Evolutionary conservation across 2,329 filamentous ascomycete genomes (phyloP), one percentile per base, ranked within the genome.

Genomic region (Taxawa tesnikishii): DNA sequence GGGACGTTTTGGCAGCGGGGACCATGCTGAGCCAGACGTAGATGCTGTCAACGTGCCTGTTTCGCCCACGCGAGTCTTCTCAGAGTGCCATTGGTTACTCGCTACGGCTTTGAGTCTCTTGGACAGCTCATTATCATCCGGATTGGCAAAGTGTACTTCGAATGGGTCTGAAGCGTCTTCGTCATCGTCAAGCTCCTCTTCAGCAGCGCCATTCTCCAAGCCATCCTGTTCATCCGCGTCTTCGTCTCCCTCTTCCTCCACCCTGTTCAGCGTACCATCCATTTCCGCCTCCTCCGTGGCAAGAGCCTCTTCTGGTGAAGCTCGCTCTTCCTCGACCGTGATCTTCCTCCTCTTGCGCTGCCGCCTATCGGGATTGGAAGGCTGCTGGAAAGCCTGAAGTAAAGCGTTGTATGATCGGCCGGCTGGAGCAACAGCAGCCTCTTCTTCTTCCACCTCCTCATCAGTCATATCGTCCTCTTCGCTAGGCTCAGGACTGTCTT

Each of bases 101-200:
- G 57, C 48, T 17, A 65, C 58, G 13, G 60, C 54, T 37, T 66
- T 56, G 21, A 72, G 47, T 21, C 57, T 70, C 43, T 60, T 58
- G 2, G 67, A 59, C 6, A 84, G 58, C 26, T 68, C 56, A 5
- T 67, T 63, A 29, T 80, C 71, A 28, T 87, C 70, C 0, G 76
- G 73, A 26, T 66, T 66, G 19, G 74, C 72, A 51, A 92, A 93
- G 56, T 94, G 88, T 6, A 63, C 59, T 41, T 90, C 80, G 48
- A 92, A 94, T 0, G 83, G 79, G 52, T 93, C 82, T 4, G 58
- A 58, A 5, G 33, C 24, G 26, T 47, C 51, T 6, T 50, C 43
- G 7, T 41, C 43, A 4, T 47, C 41, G 9, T 42, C 41, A 11
- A 25, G 29, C 12, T 37, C 40, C 14, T 40, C 41, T 13, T 33